phyloP scores from a whole-genome alignment of 441 rosid genomes.

The Melastoma candidum region DNA sequence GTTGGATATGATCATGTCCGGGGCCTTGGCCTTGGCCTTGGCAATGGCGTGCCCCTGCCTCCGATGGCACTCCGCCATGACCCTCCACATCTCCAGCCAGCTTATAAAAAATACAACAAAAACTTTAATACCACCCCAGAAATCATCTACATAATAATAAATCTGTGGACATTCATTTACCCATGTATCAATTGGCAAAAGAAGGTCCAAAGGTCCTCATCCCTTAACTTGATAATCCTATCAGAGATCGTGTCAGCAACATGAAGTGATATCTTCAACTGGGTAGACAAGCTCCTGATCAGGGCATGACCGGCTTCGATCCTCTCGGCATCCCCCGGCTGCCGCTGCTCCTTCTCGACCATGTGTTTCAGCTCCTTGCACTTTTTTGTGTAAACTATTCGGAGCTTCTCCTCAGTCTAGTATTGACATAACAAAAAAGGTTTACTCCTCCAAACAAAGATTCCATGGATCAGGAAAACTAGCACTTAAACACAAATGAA shows the following conservation, averaged over 20 bases:
- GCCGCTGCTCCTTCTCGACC: constrained; percentile 19
- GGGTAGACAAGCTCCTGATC: constrained; percentile 28
- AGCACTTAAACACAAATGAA: constrained; percentile 1
- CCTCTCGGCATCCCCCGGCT: constrained; percentile 22
- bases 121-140: neutral
- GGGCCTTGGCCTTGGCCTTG: constrained; percentile 24
- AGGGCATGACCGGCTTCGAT: constrained; percentile 23
- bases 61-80: constrained; percentile 44
- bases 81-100: constrained; percentile 41
- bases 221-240: constrained; percentile 34
- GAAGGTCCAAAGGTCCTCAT: constrained; percentile 46
- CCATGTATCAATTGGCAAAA: constrained; percentile 33
- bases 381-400: constrained; percentile 30
- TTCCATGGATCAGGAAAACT: neutral
- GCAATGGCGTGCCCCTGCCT: constrained; percentile 21
- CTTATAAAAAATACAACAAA: constrained; percentile 17
- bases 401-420: constrained; percentile 49
- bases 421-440: constrained; percentile 1
- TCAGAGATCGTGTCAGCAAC: constrained; percentile 39
- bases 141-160: neutral
- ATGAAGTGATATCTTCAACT: constrained; percentile 38
- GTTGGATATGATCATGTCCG: constrained; percentile 22
- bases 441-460: neutral
- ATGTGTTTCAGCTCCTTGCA: constrained; percentile 29
- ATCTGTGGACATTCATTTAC: constrained; percentile 11